Evolutionary conservation across 495 filamentous ascomycete genomes (phyloP), one percentile per base, ranked within the genome.

Genomic region (Talaromyces stipitatus): DNA sequence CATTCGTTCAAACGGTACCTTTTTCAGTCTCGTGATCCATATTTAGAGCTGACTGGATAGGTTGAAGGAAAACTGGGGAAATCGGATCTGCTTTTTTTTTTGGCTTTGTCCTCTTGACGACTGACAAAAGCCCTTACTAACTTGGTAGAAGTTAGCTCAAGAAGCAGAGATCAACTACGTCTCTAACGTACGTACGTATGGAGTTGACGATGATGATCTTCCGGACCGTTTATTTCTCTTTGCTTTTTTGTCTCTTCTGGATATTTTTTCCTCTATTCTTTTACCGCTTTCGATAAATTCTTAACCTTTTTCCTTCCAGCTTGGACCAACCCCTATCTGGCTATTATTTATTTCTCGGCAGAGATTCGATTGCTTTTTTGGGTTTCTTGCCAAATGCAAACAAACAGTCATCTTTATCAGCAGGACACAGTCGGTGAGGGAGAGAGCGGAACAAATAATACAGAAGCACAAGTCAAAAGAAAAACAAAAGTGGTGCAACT

Each of bases 381-480:
- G n/a, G n/a, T n/a, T n/a, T n/a, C n/a, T n/a, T n/a, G n/a, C n/a
- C n/a, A n/a, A 8, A 41, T 41, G 36, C 36, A 41, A 41, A 41
- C 36, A 41, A 41, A 41, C 16, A 18, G 18, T 41, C 36, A 18
- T 41, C 36, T 41, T 41, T 16, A 41, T 20, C 36, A 29, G n/a
- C n/a, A 32, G 22, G 32, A 60, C 38, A 55, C 57, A 50, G 18
- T 33, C 45, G 38, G 50, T 52, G 51, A 53, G 27, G 30, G 8
- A 30, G n/a, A 57, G 5, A 23, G 45, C 20, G 33, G 43, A 46
- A 14, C 43, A 50, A 57, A 47, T 50, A 56, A 60, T 53, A 33
- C 54, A 48, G 51, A 61, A 55, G n/a, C n/a, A n/a, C n/a, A n/a
- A n/a, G n/a, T n/a, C n/a, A n/a, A 59, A 53, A 57, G 58, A 62